Percentiles rank a stretch among this genome's conserved stretches.
Evolutionary conservation across 2,329 filamentous ascomycete species (phyloP).

Genomic region (Davidsoniella neocaledoniae): DNA sequence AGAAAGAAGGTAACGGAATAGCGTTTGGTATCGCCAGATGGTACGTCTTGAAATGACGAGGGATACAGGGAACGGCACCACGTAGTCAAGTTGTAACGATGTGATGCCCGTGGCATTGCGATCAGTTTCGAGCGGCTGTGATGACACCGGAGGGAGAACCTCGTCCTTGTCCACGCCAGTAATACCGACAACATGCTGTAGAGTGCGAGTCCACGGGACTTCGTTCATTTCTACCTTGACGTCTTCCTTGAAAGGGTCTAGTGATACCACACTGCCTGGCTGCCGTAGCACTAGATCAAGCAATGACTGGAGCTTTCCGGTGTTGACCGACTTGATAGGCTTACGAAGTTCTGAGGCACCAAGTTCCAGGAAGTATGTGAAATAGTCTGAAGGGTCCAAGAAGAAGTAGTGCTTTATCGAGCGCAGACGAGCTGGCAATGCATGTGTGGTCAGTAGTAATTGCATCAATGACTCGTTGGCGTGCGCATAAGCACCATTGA

Average conservation of each 20-base stretch:
- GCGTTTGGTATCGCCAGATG: conserved; percentile 86
- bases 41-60: conserved; percentile 93
- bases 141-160: conserved; percentile 54
- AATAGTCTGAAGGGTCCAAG: conserved; percentile 93
- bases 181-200: conserved; percentile 93
- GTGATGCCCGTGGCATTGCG: conserved; percentile 84
- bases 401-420: conserved; percentile 99
- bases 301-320: conserved; percentile 81
- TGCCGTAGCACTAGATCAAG: conserved; percentile 95
- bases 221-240: conserved; percentile 97
- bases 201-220: conserved; percentile 75
- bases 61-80: conserved; percentile 85
- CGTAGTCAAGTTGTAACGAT: conserved; percentile 84
- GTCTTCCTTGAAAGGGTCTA: conserved; percentile 96
- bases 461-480: conserved; percentile 88
- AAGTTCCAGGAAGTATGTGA: conserved; percentile 92
- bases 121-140: conserved; percentile 55
- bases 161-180: conserved; percentile 88
- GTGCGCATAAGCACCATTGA: conserved; percentile 86
- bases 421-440: conserved; percentile 66
- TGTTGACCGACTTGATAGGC: conserved; percentile 74
- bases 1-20: conserved; percentile 87
- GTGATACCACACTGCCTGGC: conserved; percentile 78
- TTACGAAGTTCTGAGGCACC: conserved; percentile 80
- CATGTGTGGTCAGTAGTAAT: conserved; percentile 81